These are phyloP conservation scores for Tricholomella constricta DNA, from an alignment of 768 basidiomycete species.

Conservation along the genomic window DNA sequence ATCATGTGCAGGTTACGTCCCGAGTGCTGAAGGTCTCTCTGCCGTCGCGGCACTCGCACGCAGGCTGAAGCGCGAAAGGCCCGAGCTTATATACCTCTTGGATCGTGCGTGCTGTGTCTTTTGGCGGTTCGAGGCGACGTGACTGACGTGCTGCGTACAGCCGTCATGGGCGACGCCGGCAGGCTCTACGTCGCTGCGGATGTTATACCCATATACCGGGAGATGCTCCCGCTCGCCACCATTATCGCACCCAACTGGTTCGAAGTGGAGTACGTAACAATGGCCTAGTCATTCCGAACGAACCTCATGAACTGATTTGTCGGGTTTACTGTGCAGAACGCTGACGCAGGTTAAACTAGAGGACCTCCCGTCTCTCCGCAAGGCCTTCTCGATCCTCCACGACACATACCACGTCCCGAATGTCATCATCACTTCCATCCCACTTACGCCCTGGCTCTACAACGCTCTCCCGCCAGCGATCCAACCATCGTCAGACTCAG, in stretches of 20 bases:
- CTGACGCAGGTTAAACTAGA: conserved; percentile 73
- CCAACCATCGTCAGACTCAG: conserved; percentile 36
- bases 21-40: conserved; percentile 63
- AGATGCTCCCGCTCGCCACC: conserved; percentile 78
- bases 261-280: conserved; percentile 80
- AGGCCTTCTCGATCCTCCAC: conserved; percentile 77
- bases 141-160: conserved; percentile 37
- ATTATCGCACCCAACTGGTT: conserved; percentile 99
- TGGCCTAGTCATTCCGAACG: not conserved
- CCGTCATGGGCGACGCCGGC: conserved; percentile 94
- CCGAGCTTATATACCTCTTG: conserved; percentile 78
- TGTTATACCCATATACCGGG: conserved; percentile 84
- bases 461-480: conserved; percentile 50
- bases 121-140: not conserved
- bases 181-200: conserved; percentile 85
- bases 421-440: conserved; percentile 91
- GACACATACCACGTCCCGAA: conserved; percentile 74
- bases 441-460: conserved; percentile 63
- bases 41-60: conserved; percentile 64
- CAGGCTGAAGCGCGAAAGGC: conserved; percentile 58
- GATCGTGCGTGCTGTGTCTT: conserved; percentile 67
- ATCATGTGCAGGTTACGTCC: conserved; percentile 71
- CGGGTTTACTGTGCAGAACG: conserved; percentile 64
- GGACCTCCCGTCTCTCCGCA: conserved; percentile 64
- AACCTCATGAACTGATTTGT: not conserved